Evolutionary conservation across 306 rosid genomes (phyloP).

Genomic region (Vigna radiata): DNA sequence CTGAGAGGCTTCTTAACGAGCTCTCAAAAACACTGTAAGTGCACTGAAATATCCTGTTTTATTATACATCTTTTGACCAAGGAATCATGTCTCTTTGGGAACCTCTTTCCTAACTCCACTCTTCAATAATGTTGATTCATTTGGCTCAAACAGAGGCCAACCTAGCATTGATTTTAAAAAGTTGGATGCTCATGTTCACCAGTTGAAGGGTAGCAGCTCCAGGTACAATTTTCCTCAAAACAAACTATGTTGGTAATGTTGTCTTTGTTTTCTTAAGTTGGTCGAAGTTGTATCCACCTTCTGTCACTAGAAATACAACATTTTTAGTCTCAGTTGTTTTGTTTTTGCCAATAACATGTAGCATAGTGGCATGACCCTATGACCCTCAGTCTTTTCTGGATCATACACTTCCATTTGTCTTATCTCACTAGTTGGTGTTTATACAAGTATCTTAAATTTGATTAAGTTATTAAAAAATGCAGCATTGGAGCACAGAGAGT

Average conservation of each 20-base stretch:
- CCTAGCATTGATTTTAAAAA: conserved; percentile 61
- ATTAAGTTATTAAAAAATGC: conserved; percentile 40
- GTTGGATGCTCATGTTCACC: conserved; percentile 84
- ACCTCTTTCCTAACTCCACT: background rate
- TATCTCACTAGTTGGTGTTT: background rate
- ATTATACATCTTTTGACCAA: background rate
- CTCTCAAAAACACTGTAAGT: conserved; percentile 68
- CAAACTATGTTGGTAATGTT: background rate
- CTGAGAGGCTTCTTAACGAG: conserved; percentile 74
- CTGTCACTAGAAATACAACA: background rate
- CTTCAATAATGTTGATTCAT: conserved; percentile 15
- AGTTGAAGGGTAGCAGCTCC: conserved; percentile 95
- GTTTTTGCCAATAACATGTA: background rate
- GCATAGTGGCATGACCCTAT: background rate
- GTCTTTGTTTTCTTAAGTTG: background rate
- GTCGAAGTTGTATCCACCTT: background rate
- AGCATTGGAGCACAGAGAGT: conserved; percentile 92
- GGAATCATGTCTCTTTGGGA: background rate
- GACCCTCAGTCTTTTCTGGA: background rate
- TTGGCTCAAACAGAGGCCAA: conserved; percentile 55
- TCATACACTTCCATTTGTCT: background rate
- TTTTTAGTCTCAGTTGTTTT: background rate
- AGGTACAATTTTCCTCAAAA: conserved; percentile 52
- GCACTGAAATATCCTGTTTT: background rate
- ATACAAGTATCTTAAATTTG: conserved; percentile 14